Base-by-base conservation (phyloP, 495 filamentous ascomycete species). In the Xylaria curta region DNA sequence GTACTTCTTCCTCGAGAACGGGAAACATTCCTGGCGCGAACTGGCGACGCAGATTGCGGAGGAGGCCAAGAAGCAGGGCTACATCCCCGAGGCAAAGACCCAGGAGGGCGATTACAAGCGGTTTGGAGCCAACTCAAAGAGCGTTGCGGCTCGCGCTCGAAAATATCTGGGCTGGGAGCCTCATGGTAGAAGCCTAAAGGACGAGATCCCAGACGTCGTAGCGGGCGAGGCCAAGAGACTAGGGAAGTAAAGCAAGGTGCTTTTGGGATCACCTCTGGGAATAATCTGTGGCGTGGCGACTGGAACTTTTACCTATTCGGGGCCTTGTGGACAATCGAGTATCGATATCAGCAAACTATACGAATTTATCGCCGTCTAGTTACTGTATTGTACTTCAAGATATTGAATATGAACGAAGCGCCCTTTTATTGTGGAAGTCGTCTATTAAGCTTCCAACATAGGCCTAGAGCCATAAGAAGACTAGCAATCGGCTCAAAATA, bases 1-100 rank as follows among this genome's bases (percentile, higher is more conserved):
- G 2, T 95, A 96, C 78, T 95, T 92, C 79, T 87, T 94, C 70
- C 85, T 87, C 46, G 90, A 93, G 79, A 91, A 90, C 74, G 92
- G 89, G 5, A 81, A 89, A 61, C 91, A 92, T 76, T 74, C 71
- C 36, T 96, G 92, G 92, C 89, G 89, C 42, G 87, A 93, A 59
- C 79, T 94, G 33, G 84, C 91, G 47, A 84, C 84, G 36, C 78
- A 80, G 26, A 81, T 96, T 71, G 91, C 89, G 0, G 78, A 87
- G 67, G 85, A 86, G 74, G 90, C 91, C 7, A 83, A 88, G 59
- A 86, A 88, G 72, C 87, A 91, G 80, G 89, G 90, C 1, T 87
- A 90, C 54, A 87, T 94, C 59, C 79, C 88, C 24, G 86, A 85
- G 13, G 83, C 88, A 1, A 84, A 87, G 47, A 85, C 91, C 21